Base-by-base conservation (phyloP, 768 basidiomycete genomes). In the Tulasnella sp. region DNA sequence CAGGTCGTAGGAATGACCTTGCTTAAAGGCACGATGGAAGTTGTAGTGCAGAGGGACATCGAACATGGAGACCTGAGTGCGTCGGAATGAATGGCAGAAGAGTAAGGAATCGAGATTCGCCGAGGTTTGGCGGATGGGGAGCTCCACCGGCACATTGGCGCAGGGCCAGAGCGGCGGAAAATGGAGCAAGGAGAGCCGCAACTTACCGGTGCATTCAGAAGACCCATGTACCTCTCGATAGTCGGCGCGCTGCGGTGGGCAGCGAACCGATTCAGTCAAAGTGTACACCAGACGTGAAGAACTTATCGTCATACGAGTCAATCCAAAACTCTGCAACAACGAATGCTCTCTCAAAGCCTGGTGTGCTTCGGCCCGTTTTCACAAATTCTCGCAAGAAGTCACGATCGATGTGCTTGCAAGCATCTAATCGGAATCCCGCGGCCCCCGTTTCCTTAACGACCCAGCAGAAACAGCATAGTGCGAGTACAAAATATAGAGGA, bases 41-140 rank as follows among this genome's bases (percentile, higher is more conserved):
- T 94, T 95, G 86, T 91, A 89, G 84, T 98, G 96, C 31, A 98
- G 88, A 28, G 95, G 95, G 9, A 95, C 94, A 84, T 98, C 96
- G 82, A 98, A 98, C 84, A 97, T 95, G 0, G 96, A 89, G 16
- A 93, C 91, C 93, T 97, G 85, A 46, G 40, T 75, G 74, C 18
- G 74, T 75, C n/a, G 74, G 74, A 42, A 42, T 28, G 37, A 31
- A 75, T 40, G 34, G 46, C 11, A 48, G 40, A 42, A 37, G 74
- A 28, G 46, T 42, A 31, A 75, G 74, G 8, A 75, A 22, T 42
- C 44, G 31, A 73, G n/a, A 80, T 48, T 41, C 64, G 41, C 28
- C 64, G 44, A 44, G 28, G 44, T 28, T 31, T 12, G 24, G 42
- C 7, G 16, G 42, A 74, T 82, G 91, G 92, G 46, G 1, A 90